Base-by-base conservation (phyloP, 2,329 filamentous ascomycete genomes). In the Apiospora aurea region DNA sequence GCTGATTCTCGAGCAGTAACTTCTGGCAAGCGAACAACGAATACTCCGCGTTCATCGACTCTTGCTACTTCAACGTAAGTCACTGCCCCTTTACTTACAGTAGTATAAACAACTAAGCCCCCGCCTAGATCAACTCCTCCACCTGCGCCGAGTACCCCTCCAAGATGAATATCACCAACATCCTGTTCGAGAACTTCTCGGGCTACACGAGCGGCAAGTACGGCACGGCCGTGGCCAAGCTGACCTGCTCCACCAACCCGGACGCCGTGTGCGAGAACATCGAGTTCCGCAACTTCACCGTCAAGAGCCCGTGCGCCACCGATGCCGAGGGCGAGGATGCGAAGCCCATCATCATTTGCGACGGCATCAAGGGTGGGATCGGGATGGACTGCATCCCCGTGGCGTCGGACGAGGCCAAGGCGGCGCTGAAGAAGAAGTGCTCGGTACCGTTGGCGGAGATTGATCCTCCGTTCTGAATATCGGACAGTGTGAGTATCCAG, bases 31-130 rank as follows among this genome's bases (percentile, higher is more conserved):
- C 87, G 26, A 88, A 89, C 74, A 89, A 88, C 26, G 89, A 91
- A 74, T 85, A 86, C 73, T 85, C 87, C 0, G 83, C 90, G 29
- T 87, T 89, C 47, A 81, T 91, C 10, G 89, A 91, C 76, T 88
- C 89, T 41, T 91, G 89, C 80, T 91, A 91, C 79, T 91, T 91
- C 79, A 87, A 90, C 73, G 82, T 89, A 73, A 85, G 82, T 74
- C 14, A 47, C 16, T 18, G 18, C 16, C 46, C 3, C 29, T 44
- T 18, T 46, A 2, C 47, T 14, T 21, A 6, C 29, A 18, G 14
- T n/a, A 24, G 51, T 4, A 21, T 6, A 46, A 14, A 53, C 46
- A n/a, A 26, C 46, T 70, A 24, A 61, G 26, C 71, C 41, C 69
- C 13, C 44, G 38, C 6, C 0, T n/a, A 82, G 80, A 82, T 82